These are phyloP conservation scores for Podospora bellae-mahoneyi DNA, from an alignment of 495 filamentous ascomycete genomes.

Conservation along the genomic window DNA sequence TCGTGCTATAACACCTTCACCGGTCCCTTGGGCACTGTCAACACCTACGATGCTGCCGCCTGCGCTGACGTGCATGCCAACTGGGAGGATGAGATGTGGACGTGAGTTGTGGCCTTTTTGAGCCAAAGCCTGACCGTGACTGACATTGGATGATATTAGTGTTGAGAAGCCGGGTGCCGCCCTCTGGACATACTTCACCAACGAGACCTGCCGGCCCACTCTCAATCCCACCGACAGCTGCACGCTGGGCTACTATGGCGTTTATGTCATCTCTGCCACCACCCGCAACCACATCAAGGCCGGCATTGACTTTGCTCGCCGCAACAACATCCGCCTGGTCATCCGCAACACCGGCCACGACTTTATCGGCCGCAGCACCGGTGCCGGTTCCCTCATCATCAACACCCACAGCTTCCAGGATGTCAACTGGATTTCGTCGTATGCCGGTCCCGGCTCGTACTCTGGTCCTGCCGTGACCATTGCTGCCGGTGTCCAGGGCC, in stretches of 20 bases:
- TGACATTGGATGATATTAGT: constrained; percentile 18
- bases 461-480: constrained; percentile 44
- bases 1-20: constrained; percentile 40
- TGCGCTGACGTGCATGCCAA: constrained; percentile 36
- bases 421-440: constrained; percentile 40
- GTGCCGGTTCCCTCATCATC: constrained; percentile 54
- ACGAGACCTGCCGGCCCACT: constrained; percentile 48
- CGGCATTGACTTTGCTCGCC: constrained; percentile 50
- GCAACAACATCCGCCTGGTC: constrained; percentile 56
- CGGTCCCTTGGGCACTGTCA: constrained; percentile 37
- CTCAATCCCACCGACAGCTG: constrained; percentile 44
- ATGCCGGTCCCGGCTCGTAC: constrained; percentile 34
- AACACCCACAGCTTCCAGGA: constrained; percentile 61
- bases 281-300: constrained; percentile 40
- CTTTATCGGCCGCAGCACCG: constrained; percentile 51
- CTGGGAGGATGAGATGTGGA: constrained; percentile 37
- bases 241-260: constrained; percentile 55
- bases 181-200: constrained; percentile 41
- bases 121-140: not conserved
- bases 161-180: constrained; percentile 37
- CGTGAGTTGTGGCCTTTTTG: constrained; percentile 23
- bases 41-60: constrained; percentile 38
- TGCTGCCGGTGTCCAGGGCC: constrained; percentile 55
- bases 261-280: constrained; percentile 45
- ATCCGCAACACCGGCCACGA: constrained; percentile 62